phyloP scores from a whole-genome alignment of 2,329 filamentous ascomycete species.

The Aspergillus texensis region DNA sequence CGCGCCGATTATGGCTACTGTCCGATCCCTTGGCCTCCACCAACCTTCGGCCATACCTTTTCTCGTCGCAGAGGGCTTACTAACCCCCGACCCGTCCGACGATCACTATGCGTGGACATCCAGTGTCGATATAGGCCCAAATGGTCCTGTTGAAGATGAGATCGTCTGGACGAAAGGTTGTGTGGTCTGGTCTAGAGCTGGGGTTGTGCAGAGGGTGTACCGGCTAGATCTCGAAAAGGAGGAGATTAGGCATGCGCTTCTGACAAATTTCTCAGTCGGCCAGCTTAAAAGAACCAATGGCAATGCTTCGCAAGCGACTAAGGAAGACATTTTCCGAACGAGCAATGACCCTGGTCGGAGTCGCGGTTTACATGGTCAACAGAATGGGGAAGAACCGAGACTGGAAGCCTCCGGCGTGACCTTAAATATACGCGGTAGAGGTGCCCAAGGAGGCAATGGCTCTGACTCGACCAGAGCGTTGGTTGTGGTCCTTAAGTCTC shows the following conservation, averaged over 20 bases:
- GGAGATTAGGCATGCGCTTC: slow-evolving; percentile 78
- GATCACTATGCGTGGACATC: slow-evolving; percentile 76
- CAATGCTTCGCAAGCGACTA: slow-evolving; percentile 10
- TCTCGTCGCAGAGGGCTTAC: slow-evolving; percentile 76
- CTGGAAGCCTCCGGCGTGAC: slow-evolving; percentile 22
- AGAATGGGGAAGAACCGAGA: slow-evolving; percentile 28
- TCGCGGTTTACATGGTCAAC: slow-evolving; percentile 18
- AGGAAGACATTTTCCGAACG: slow-evolving; percentile 7
- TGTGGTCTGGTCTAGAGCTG: slow-evolving; percentile 88
- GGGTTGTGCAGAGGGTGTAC: slow-evolving; percentile 81
- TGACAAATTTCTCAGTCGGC: slow-evolving; percentile 75
- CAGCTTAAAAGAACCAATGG: slow-evolving; percentile 25
- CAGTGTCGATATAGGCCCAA: slow-evolving; percentile 47
- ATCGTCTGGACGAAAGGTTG: slow-evolving; percentile 73
- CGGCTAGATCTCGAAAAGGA: slow-evolving; percentile 86
- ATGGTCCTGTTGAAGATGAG: slow-evolving; percentile 69
- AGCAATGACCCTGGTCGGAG: slow-evolving; percentile 10
- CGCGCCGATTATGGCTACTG: slow-evolving; percentile 72
- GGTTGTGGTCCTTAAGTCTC: slow-evolving; percentile 87
- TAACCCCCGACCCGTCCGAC: slow-evolving; percentile 67
- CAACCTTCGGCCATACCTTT: slow-evolving; percentile 81
- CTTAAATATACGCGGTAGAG: slow-evolving; percentile 32
- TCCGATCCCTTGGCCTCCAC: slow-evolving; percentile 89
- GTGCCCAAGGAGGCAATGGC: slow-evolving; percentile 23
- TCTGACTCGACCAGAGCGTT: slow-evolving; percentile 60